A percentile compares a stretch with the other conserved stretches of the same genome.
Conservation (phyloP, 306 rosid genomes). For the Betula pendula region DNA sequence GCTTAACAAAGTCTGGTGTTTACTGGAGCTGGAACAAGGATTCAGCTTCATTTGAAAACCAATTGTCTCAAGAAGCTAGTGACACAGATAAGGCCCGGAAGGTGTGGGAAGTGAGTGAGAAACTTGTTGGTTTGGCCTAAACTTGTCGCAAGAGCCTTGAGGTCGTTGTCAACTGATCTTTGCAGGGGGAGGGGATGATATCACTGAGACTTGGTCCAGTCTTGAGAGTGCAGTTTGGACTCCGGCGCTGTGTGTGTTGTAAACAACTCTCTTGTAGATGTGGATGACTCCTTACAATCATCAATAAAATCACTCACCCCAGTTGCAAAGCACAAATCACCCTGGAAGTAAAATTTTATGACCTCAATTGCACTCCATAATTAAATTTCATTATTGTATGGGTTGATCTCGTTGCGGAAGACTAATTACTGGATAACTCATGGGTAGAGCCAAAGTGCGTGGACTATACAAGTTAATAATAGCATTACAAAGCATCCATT, state of each 20-base stretch:
- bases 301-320: constrained; percentile 47
- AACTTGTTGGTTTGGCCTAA: constrained; percentile 89
- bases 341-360: neutral
- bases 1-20: constrained; percentile 95
- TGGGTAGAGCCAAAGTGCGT: too few relatives aligned
- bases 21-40: constrained; percentile 99
- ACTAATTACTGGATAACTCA: too few relatives aligned
- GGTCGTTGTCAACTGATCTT: constrained; percentile 12
- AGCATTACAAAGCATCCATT: too few relatives aligned
- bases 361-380: too few relatives aligned
- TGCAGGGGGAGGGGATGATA: constrained; percentile 29
- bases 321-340: constrained; percentile 31
- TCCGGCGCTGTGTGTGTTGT: constrained; percentile 31
- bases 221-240: constrained; percentile 25
- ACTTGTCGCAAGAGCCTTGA: constrained; percentile 7
- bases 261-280: constrained; percentile 41
- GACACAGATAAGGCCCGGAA: constrained; percentile 81
- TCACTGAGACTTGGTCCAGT: constrained; percentile 20
- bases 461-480: too few relatives aligned
- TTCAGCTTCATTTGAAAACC: constrained; percentile 94
- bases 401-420: too few relatives aligned
- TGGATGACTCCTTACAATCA: constrained; percentile 25
- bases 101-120: constrained; percentile 95
- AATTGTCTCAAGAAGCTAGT: constrained; percentile 88
- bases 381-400: too few relatives aligned